phyloP scores from a whole-genome alignment of 2,329 filamentous ascomycete genomes.

The Orbilia brochopaga region DNA sequence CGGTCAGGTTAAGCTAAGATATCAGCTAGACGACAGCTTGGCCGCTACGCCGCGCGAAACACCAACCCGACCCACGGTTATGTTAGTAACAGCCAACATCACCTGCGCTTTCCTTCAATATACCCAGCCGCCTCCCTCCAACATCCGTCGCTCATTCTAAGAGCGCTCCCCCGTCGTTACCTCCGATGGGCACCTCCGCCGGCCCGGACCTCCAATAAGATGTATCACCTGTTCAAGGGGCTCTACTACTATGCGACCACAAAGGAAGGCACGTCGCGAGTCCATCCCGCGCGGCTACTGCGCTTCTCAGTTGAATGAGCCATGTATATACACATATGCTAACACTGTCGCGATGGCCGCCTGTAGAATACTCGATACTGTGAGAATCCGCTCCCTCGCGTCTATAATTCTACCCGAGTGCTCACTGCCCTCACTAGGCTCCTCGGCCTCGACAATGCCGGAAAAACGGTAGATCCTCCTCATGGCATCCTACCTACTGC shows the following conservation, averaged over 20 bases:
- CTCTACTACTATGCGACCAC: slow-evolving; percentile 94
- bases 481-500: background rate
- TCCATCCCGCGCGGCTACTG: background rate
- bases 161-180: background rate
- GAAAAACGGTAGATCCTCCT: slow-evolving; percentile 70
- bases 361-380: slow-evolving; percentile 89
- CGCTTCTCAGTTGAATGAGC: background rate
- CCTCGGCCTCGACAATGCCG: slow-evolving; percentile 95
- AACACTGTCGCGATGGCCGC: slow-evolving; percentile 11
- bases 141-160: background rate
- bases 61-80: background rate
- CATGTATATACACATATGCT: too few species aligned
- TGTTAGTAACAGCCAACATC: slow-evolving; percentile 7
- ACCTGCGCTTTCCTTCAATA: background rate
- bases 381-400: slow-evolving; percentile 11
- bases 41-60: background rate
- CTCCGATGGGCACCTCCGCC: slow-evolving; percentile 25
- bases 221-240: slow-evolving; percentile 96
- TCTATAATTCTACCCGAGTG: background rate
- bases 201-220: slow-evolving; percentile 57
- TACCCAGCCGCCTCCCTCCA: background rate
- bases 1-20: too few species aligned
- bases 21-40: slow-evolving; percentile 1
- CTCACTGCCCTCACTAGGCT: slow-evolving; percentile 60
- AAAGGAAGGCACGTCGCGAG: slow-evolving; percentile 73